These are phyloP conservation scores for Reutealis trisperma DNA, from an alignment of 345 rosid species.

Conservation along the genomic window DNA sequence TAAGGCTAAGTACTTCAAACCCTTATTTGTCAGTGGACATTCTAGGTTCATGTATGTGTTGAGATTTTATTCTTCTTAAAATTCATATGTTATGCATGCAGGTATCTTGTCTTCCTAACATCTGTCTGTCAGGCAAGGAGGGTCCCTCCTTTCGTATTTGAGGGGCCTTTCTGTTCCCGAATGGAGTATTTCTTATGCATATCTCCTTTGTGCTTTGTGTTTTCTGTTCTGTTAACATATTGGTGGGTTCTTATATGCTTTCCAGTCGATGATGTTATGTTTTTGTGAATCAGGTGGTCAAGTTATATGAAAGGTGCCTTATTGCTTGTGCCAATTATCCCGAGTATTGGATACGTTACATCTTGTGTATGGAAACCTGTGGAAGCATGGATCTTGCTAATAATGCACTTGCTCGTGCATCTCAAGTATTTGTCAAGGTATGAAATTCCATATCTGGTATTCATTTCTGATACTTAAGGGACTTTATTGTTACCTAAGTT, in stretches of 20 bases:
- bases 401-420: slow-evolving; percentile 89
- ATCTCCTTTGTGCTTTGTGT: slow-evolving; percentile 67
- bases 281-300: slow-evolving; percentile 66
- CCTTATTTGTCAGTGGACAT: slow-evolving; percentile 74
- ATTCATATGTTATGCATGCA: slow-evolving; percentile 94
- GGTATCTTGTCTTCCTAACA: slow-evolving; percentile 95
- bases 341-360: slow-evolving; percentile 88
- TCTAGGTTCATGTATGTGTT: slow-evolving; percentile 68
- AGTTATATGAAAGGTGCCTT: slow-evolving; percentile 90
- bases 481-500: not conserved
- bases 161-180: slow-evolving; percentile 86
- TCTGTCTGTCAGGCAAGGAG: slow-evolving; percentile 95
- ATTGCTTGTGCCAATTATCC: slow-evolving; percentile 97
- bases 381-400: slow-evolving; percentile 86
- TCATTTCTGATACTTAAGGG: not conserved
- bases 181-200: slow-evolving; percentile 87
- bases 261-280: slow-evolving; percentile 22
- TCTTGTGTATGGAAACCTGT: slow-evolving; percentile 74
- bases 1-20: slow-evolving; percentile 95
- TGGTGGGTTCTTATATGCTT: slow-evolving; percentile 8
- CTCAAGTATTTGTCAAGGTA: slow-evolving; percentile 98
- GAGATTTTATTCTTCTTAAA: slow-evolving; percentile 58
- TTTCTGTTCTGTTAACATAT: slow-evolving; percentile 27
- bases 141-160: slow-evolving; percentile 82
- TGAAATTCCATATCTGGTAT: not conserved